These are phyloP conservation scores for Tetrahymena malaccensis DNA, from an alignment of 73 alveolate species.

Conservation along the genomic window DNA sequence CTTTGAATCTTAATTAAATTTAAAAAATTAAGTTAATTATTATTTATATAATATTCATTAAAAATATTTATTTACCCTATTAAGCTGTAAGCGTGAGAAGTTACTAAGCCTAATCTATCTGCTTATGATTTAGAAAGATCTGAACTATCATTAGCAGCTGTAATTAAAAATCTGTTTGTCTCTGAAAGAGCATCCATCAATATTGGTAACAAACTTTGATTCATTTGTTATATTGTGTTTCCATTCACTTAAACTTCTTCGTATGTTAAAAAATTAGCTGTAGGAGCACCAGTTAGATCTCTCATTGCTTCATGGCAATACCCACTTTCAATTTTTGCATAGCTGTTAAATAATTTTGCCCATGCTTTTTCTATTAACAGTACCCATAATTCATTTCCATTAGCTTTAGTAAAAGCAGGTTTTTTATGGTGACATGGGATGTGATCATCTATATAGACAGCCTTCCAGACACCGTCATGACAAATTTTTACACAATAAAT, in stretches of 20 bases:
- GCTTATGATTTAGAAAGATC: slow-evolving; percentile 69
- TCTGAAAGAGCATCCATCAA: slow-evolving; percentile 42
- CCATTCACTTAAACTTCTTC: slow-evolving; percentile 65
- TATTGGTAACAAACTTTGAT: slow-evolving; percentile 18
- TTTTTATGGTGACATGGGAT: slow-evolving; percentile 61
- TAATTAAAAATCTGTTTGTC: slow-evolving; percentile 54
- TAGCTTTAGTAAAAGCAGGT: slow-evolving; percentile 62
- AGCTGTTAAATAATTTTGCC: slow-evolving; percentile 75
- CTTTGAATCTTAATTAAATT: not conserved
- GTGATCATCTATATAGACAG: slow-evolving; percentile 61
- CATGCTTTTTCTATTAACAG: slow-evolving; percentile 74
- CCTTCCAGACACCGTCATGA: slow-evolving; percentile 52
- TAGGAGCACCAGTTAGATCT: slow-evolving; percentile 94
- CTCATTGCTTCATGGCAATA: slow-evolving; percentile 77
- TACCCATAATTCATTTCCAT: slow-evolving; percentile 76
- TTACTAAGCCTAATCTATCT: not conserved
- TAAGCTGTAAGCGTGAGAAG: slow-evolving; percentile 14
- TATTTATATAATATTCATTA: too few species aligned
- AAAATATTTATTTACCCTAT: not conserved
- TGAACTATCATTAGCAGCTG: slow-evolving; percentile 77
- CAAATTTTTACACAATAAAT: slow-evolving; percentile 77
- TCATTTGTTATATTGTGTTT: slow-evolving; percentile 22
- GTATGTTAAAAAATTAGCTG: slow-evolving; percentile 70
- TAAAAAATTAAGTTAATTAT: not conserved
- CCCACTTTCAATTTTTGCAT: slow-evolving; percentile 86